These are phyloP conservation scores for Martensiomyces pterosporus DNA, from an alignment of 192 early-diverging fungal genomes.

Conservation along the genomic window DNA sequence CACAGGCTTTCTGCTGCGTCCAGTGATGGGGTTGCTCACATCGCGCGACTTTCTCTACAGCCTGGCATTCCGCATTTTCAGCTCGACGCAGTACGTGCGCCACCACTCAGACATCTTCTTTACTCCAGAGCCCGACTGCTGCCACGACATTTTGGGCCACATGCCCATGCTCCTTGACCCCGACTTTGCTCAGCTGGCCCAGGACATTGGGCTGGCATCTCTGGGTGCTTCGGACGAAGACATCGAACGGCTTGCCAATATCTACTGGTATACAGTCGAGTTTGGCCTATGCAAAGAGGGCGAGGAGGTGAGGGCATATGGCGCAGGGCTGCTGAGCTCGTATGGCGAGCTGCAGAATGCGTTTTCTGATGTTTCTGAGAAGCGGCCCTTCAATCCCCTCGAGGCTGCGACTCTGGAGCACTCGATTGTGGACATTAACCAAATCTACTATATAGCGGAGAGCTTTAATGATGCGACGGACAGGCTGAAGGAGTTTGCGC, in stretches of 20 bases:
- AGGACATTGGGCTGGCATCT: conserved; percentile 81
- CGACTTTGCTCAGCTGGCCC: conserved; percentile 83
- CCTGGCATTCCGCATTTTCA: conserved; percentile 85
- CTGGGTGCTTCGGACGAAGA: conserved; percentile 82
- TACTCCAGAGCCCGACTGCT: conserved; percentile 82
- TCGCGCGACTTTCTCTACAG: conserved; percentile 82
- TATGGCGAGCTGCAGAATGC: conserved; percentile 84
- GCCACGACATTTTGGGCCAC: conserved; percentile 87
- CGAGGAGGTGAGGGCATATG: conserved; percentile 68
- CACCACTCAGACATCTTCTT: conserved; percentile 75
- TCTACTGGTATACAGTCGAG: conserved; percentile 81
- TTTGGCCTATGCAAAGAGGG: conserved; percentile 71
- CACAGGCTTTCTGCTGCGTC: conserved; percentile 81
- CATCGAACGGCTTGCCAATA: conserved; percentile 70
- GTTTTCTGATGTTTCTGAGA: conserved; percentile 64
- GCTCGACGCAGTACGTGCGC: conserved; percentile 86
- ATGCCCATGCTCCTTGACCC: conserved; percentile 60
- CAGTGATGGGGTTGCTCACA: conserved; percentile 79
- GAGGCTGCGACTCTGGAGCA: conserved; percentile 58
- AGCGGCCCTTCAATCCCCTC: conserved; percentile 69
- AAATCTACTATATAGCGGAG: conserved; percentile 79
- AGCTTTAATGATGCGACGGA: conserved; percentile 82
- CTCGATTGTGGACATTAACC: conserved; percentile 78
- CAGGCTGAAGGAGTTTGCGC: conserved; percentile 70
- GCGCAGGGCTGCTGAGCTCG: conserved; percentile 79